Conservation (phyloP, 2,329 filamentous ascomycete species). For the Monosporascus sp. region DNA sequence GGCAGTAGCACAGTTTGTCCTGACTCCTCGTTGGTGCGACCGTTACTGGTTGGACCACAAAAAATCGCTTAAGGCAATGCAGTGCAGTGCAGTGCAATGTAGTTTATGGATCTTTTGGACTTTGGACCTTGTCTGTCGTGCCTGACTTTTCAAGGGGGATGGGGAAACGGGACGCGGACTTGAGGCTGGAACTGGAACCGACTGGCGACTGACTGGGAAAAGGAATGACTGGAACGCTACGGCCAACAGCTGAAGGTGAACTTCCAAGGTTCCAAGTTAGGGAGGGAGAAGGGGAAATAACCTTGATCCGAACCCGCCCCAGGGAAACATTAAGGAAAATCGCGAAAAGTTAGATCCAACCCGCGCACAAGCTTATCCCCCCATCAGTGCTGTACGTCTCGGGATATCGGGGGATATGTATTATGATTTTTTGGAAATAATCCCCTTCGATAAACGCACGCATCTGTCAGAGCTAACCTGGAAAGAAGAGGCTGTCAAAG, state of each 20-base stretch:
- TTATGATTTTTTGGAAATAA: neutral
- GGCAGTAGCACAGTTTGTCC: constrained; percentile 5
- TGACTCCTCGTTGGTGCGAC: constrained; percentile 15
- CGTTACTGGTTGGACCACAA: neutral
- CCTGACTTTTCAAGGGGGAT: too few relatives aligned
- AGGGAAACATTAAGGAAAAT: constrained; percentile 5
- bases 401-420: too few relatives aligned
- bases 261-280: neutral
- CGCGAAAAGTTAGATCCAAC: neutral
- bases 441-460: neutral
- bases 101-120: too few relatives aligned
- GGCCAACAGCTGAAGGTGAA: too few relatives aligned
- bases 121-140: too few relatives aligned
- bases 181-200: too few relatives aligned
- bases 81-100: too few relatives aligned
- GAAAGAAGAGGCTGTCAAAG: neutral
- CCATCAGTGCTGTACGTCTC: too few relatives aligned
- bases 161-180: too few relatives aligned
- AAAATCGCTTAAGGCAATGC: too few relatives aligned
- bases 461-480: neutral
- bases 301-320: constrained; percentile 9
- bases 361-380: too few relatives aligned
- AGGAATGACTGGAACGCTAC: neutral
- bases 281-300: constrained; percentile 3
- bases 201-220: neutral